Evolutionary conservation across 1,284 basidiomycete genomes (phyloP).

Genomic region (Ustilago esculenta): DNA sequence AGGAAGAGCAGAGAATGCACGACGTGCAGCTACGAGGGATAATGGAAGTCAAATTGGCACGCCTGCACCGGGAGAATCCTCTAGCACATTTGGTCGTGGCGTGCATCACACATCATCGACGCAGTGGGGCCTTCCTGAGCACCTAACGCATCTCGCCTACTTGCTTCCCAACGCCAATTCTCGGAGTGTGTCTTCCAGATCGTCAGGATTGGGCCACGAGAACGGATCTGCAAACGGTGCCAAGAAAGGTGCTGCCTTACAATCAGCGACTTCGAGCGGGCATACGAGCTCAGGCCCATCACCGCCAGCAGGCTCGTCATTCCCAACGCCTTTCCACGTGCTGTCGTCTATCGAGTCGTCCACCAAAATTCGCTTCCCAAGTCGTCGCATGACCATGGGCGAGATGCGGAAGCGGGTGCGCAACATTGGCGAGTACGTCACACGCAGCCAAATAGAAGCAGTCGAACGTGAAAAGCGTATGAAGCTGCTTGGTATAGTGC

Average conservation of each 20-base stretch:
- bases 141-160: slow-evolving; percentile 84
- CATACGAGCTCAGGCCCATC: slow-evolving; percentile 22
- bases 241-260: slow-evolving; percentile 13
- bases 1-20: slow-evolving; percentile 35
- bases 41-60: slow-evolving; percentile 50
- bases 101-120: slow-evolving; percentile 73
- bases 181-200: slow-evolving; percentile 69
- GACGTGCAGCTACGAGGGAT: slow-evolving; percentile 36
- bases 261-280: slow-evolving; percentile 18
- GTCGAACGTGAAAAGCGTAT: slow-evolving; percentile 66
- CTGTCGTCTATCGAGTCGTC: slow-evolving; percentile 75
- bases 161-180: slow-evolving; percentile 77
- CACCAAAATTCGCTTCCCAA: slow-evolving; percentile 91
- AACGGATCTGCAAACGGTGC: slow-evolving; percentile 12
- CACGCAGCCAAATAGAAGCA: slow-evolving; percentile 67
- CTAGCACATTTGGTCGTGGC: slow-evolving; percentile 10
- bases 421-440: slow-evolving; percentile 86
- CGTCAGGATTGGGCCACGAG: slow-evolving; percentile 2
- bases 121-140: slow-evolving; percentile 92
- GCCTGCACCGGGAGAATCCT: slow-evolving; percentile 43
- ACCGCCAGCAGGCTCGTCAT: slow-evolving; percentile 71
- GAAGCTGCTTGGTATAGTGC: slow-evolving; percentile 72
- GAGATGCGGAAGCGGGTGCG: slow-evolving; percentile 97
- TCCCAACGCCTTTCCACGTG: slow-evolving; percentile 70
- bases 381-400: slow-evolving; percentile 88